These are phyloP conservation scores for Aspergillus phoenicis DNA, from an alignment of 2,329 filamentous ascomycete genomes.

Conservation along the genomic window DNA sequence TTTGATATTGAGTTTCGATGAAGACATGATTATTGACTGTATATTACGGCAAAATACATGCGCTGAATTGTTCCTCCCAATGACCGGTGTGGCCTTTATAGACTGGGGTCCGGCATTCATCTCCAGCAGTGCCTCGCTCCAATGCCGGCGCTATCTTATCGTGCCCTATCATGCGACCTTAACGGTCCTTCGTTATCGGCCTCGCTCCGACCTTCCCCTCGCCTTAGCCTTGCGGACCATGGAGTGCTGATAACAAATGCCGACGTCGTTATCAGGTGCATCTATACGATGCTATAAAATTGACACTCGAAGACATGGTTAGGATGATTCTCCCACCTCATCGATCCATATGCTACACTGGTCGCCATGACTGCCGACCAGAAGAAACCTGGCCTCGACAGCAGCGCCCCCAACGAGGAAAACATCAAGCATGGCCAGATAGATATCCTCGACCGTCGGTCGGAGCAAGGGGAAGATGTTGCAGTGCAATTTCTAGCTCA, in stretches of 20 bases:
- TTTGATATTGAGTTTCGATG: conserved; percentile 6
- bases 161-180: not conserved
- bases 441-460: not conserved
- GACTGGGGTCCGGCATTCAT: not conserved
- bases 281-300: not conserved
- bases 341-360: not conserved
- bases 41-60: not conserved
- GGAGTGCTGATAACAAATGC: not conserved
- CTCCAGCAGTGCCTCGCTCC: not conserved
- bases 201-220: conserved; percentile 8
- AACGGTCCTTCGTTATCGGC: not conserved
- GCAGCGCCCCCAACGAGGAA: not conserved
- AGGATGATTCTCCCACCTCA: not conserved
- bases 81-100: not conserved
- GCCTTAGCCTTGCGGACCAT: not conserved
- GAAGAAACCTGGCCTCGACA: not conserved
- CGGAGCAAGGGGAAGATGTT: not conserved
- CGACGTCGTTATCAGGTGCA: not conserved
- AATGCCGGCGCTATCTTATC: not conserved
- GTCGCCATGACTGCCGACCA: not conserved
- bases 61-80: not conserved
- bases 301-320: not conserved
- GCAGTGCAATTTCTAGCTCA: conserved; percentile 3
- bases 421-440: not conserved
- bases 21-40: not conserved